Conservation (phyloP, 1,284 basidiomycete species). For the Malassezia pachydermatis region DNA sequence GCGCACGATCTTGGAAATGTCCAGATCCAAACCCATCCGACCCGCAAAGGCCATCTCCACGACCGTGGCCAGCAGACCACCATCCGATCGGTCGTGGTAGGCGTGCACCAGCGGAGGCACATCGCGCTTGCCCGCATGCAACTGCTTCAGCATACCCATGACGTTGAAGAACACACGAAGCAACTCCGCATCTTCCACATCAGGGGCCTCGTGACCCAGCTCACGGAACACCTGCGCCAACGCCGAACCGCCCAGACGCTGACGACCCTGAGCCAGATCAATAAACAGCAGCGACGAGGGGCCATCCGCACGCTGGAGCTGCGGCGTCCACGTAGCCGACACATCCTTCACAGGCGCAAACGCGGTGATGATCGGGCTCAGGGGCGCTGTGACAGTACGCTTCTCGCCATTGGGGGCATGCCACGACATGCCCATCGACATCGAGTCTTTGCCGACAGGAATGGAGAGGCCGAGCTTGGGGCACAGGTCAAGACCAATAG, state of each 20-base stretch:
- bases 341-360: constrained; percentile 80
- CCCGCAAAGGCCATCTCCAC: constrained; percentile 97
- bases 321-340: constrained; percentile 79
- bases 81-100: constrained; percentile 96
- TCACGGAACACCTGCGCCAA: constrained; percentile 90
- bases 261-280: constrained; percentile 73
- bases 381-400: constrained; percentile 75
- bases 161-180: constrained; percentile 74
- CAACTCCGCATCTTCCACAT: constrained; percentile 67
- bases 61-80: constrained; percentile 80
- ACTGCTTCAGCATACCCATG: constrained; percentile 59
- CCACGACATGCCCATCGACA: constrained; percentile 99
- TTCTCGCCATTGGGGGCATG: constrained; percentile 51
- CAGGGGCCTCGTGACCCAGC: constrained; percentile 74
- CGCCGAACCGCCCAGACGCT: constrained; percentile 84
- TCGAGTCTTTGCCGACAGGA: constrained; percentile 96
- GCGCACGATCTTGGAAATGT: constrained; percentile 55
- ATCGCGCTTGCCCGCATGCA: constrained; percentile 44
- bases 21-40: constrained; percentile 64
- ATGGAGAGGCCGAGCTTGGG: constrained; percentile 87
- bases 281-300: constrained; percentile 70
- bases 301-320: constrained; percentile 57
- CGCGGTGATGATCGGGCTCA: constrained; percentile 87
- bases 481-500: constrained; percentile 86
- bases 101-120: constrained; percentile 66